Evolutionary conservation across 148 eudicot genomes (phyloP).

Genomic region (Rhododendron ovatum): DNA sequence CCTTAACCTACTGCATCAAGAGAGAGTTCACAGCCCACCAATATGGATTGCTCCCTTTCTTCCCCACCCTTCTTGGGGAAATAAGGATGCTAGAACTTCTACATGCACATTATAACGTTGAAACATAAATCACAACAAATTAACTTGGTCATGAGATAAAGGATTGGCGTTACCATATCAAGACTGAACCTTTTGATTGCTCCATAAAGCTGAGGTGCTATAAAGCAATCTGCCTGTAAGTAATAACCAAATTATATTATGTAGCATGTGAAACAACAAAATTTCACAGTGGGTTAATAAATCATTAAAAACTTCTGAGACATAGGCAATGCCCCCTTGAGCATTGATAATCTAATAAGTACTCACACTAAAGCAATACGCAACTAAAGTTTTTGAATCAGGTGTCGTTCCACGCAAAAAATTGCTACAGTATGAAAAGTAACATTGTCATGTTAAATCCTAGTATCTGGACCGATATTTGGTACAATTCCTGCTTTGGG

Average conservation of each 20-base stretch:
- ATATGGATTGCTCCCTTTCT: not conserved
- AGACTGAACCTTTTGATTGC: slow-evolving; percentile 55
- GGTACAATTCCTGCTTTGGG: not conserved
- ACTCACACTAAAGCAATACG: not conserved
- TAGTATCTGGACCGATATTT: not conserved
- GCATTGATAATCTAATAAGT: not conserved
- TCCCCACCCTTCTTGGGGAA: not conserved
- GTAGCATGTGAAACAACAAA: not conserved
- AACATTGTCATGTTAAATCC: not conserved
- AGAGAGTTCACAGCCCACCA: not conserved
- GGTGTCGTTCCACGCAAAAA: not conserved
- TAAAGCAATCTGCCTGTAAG: slow-evolving; percentile 79
- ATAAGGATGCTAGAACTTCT: not conserved
- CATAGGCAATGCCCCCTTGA: not conserved
- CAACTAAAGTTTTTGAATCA: not conserved
- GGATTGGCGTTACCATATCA: slow-evolving; percentile 49
- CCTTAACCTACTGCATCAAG: too few species aligned
- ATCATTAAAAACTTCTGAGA: too few species aligned
- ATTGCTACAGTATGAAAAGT: not conserved
- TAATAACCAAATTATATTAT: not conserved
- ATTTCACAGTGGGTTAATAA: not conserved
- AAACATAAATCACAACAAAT: not conserved
- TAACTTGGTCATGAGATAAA: not conserved
- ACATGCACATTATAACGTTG: not conserved
- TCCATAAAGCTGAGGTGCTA: slow-evolving; percentile 73